Conservation (phyloP, 768 basidiomycete species). For the Pisolithus albus region DNA sequence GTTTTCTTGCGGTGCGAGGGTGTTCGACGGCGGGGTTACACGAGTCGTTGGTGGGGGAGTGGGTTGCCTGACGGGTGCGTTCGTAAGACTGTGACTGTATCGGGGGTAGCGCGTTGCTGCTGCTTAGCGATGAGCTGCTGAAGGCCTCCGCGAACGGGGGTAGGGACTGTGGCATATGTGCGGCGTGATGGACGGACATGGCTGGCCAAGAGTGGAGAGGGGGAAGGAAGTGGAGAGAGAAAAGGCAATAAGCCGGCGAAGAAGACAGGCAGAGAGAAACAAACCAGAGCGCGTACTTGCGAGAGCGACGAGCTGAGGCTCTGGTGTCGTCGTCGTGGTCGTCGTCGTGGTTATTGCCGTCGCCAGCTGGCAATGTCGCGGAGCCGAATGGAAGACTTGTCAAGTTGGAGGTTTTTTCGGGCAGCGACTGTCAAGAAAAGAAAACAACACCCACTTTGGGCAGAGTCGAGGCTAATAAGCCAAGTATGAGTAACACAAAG, state of each 20-base stretch:
- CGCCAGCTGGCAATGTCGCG: conserved; percentile 2
- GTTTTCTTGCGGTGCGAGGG: conserved; percentile 31
- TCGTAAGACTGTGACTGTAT: conserved; percentile 44
- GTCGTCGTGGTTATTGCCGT: too few relatives aligned
- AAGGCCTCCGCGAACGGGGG: conserved; percentile 79
- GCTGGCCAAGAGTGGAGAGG: background rate
- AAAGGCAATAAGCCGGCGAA: conserved; percentile 3
- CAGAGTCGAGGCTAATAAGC: background rate
- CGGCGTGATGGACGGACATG: conserved; percentile 42
- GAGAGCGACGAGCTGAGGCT: too few relatives aligned
- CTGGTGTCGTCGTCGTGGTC: too few relatives aligned
- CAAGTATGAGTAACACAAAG: background rate
- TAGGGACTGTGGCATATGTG: conserved; percentile 52
- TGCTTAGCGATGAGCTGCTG: conserved; percentile 47
- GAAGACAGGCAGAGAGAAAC: background rate
- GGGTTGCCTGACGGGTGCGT: conserved; percentile 27
- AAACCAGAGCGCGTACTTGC: too few relatives aligned
- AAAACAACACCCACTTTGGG: background rate
- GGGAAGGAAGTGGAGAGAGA: background rate
- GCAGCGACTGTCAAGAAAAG: background rate
- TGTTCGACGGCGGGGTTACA: conserved; percentile 29
- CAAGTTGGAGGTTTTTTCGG: background rate
- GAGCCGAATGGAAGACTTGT: conserved; percentile 11
- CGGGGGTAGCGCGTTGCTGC: conserved; percentile 56
- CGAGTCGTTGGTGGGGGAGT: conserved; percentile 26